Evolutionary conservation across 768 basidiomycete genomes (phyloP).

Genomic region (Cystobasidium ongulense): DNA sequence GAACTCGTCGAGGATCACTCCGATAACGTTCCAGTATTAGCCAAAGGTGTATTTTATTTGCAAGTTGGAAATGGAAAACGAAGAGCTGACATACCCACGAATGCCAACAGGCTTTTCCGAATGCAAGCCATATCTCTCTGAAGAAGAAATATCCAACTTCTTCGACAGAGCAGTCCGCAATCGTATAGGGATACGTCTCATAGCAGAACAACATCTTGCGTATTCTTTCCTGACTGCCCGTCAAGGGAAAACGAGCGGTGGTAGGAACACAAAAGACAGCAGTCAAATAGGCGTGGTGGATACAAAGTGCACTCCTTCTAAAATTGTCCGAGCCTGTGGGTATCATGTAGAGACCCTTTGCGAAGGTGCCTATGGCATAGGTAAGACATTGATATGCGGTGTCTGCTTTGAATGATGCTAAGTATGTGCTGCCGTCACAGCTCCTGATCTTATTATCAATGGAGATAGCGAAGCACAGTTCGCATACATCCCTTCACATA

Average conservation of each 20-base stretch:
- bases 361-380: slow-evolving; percentile 65
- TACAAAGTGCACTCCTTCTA: slow-evolving; percentile 59
- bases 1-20: slow-evolving; percentile 66
- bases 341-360: slow-evolving; percentile 77
- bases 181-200: slow-evolving; percentile 75
- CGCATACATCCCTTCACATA: slow-evolving; percentile 79
- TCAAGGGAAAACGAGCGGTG: neutral
- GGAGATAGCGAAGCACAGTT: slow-evolving; percentile 53
- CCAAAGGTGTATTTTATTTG: slow-evolving; percentile 58
- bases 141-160: slow-evolving; percentile 68
- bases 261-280: slow-evolving; percentile 39
- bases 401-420: neutral
- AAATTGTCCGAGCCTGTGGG: slow-evolving; percentile 69
- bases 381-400: neutral
- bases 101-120: slow-evolving; percentile 63
- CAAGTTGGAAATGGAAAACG: too few species aligned
- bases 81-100: neutral
- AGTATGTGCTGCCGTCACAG: slow-evolving; percentile 37
- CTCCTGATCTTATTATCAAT: slow-evolving; percentile 62
- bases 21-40: slow-evolving; percentile 82
- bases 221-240: slow-evolving; percentile 52
- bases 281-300: slow-evolving; percentile 62
- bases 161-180: slow-evolving; percentile 75
- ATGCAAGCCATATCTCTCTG: slow-evolving; percentile 71
- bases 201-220: slow-evolving; percentile 84